Base-by-base conservation (phyloP, 495 filamentous ascomycete genomes). In the Penicillium roqueforti region DNA sequence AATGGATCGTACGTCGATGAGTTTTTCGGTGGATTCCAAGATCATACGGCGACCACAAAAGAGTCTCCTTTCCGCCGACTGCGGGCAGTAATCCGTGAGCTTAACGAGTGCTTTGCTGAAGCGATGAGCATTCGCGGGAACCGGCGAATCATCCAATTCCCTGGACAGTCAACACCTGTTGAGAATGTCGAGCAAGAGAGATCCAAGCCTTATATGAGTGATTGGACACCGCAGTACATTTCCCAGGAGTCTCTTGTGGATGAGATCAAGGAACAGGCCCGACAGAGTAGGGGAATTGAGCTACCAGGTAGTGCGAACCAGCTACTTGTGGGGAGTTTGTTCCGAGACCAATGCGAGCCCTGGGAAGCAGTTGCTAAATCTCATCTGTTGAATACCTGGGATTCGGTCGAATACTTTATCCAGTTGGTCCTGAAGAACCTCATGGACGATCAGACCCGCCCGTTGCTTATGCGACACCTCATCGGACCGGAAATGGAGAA, bases 51-150 rank as follows among this genome's bases (percentile, higher is more conserved):
- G 3, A 46, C 20, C 10, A 18, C 6, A 18, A 19, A 39, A n/a
- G 38, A 65, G 14, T 34, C 25, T 7, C 18, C 16, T 39, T 23
- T 45, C 36, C 79, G 81, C 51, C 80, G 82, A 9, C 67, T 89
- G 7, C 78, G 87, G 9, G 84, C 86, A 0, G 64, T 80, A 1
- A 67, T 87, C 19, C 81, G 86, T 34, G 76, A 82, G 29, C 57
- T 81, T 18, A 83, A 82, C 51, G 62, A 65, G n/a, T 64, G 72
- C 0, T 89, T 89, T 47, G 76, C 80, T 0, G 66, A 77, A 10
- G 60, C 75, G 0, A 79, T 89, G 55, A 28, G 57, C 0, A 45
- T 45, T 3, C 46, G 57, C 31, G 84, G 83, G 0, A 74, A 80
- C 39, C 54, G 56, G 3, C 63, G 69, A 9, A 22, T 40, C 0